Conservation (phyloP, 441 rosid species). For the Euphorbia celastroides region DNA sequence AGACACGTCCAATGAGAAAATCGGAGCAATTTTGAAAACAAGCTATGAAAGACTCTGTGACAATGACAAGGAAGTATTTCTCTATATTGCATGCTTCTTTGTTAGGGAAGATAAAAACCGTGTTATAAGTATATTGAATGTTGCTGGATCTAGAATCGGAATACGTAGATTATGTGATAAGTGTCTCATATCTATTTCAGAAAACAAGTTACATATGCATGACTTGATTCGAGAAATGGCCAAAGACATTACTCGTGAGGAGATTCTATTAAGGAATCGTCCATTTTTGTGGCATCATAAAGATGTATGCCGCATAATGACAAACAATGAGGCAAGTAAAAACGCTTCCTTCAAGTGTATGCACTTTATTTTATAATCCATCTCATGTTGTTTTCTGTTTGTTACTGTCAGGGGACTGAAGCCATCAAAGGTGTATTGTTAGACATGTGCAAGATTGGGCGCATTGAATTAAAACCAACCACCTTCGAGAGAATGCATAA, state of each 20-base stretch:
- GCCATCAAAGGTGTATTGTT: constrained; percentile 7
- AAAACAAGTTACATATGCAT: constrained; percentile 26
- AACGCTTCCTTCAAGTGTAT: too few species aligned
- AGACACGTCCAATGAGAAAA: constrained; percentile 7
- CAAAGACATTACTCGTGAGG: constrained; percentile 19
- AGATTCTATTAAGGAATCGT: constrained; percentile 20
- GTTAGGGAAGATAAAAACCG: constrained; percentile 7
- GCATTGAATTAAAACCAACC: not conserved
- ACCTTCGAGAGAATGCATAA: not conserved
- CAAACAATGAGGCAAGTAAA: constrained; percentile 16
- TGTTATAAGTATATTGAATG: constrained; percentile 18
- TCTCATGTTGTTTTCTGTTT: not conserved
- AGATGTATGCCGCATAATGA: constrained; percentile 18
- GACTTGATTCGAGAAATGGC: constrained; percentile 42
- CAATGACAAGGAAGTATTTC: constrained; percentile 26
- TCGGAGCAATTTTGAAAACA: constrained; percentile 22
- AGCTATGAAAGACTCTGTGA: constrained; percentile 32
- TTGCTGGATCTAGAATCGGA: constrained; percentile 5
- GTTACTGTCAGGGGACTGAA: not conserved
- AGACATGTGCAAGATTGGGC: constrained; percentile 6
- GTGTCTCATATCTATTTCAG: constrained; percentile 18
- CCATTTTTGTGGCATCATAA: constrained; percentile 25
- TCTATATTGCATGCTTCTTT: constrained; percentile 38
- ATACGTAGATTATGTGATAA: constrained; percentile 18
- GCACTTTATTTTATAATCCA: not conserved